A percentile compares a stretch with the other conserved stretches of the same genome.
phyloP scores from a whole-genome alignment of 2,329 filamentous ascomycete genomes.

The Penicillium sp. region DNA sequence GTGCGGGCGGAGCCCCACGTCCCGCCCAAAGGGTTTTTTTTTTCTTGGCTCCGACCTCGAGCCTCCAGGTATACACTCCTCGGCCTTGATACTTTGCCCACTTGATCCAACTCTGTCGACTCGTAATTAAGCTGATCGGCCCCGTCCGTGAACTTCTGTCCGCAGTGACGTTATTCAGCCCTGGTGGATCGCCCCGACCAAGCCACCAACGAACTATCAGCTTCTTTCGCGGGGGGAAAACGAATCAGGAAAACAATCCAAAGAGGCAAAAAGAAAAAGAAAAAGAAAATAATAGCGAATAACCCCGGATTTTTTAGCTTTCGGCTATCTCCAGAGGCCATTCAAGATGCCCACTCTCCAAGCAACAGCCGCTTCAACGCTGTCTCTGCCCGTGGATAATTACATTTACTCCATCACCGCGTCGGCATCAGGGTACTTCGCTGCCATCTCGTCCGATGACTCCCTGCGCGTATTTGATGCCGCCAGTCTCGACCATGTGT shows the following conservation, averaged over 20 bases:
- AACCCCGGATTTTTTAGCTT: too few species aligned
- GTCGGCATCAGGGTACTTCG: conserved; percentile 36
- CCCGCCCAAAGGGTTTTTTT: conserved; percentile 10
- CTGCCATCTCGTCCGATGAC: conserved; percentile 52
- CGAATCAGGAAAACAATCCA: not conserved
- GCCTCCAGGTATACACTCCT: conserved; percentile 3
- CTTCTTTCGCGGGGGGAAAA: not conserved
- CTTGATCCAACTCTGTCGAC: not conserved
- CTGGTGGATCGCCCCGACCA: not conserved
- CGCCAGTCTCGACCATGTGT: conserved; percentile 36
- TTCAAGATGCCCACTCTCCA: conserved; percentile 37
- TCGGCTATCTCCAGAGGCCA: not conserved
- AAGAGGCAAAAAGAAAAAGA: not conserved
- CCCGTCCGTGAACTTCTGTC: not conserved
- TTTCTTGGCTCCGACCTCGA: conserved; percentile 14
- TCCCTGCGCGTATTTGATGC: conserved; percentile 49
- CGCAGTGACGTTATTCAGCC: not conserved
- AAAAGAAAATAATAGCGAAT: not conserved
- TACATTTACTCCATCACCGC: conserved; percentile 49
- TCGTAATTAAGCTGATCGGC: not conserved
- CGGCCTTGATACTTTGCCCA: not conserved
- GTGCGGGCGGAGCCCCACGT: conserved; percentile 12
- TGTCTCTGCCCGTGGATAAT: conserved; percentile 43
- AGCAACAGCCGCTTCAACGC: conserved; percentile 38
- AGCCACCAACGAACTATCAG: not conserved